Base-by-base conservation (phyloP, 306 rosid genomes). In the Canavalia gladiata region DNA sequence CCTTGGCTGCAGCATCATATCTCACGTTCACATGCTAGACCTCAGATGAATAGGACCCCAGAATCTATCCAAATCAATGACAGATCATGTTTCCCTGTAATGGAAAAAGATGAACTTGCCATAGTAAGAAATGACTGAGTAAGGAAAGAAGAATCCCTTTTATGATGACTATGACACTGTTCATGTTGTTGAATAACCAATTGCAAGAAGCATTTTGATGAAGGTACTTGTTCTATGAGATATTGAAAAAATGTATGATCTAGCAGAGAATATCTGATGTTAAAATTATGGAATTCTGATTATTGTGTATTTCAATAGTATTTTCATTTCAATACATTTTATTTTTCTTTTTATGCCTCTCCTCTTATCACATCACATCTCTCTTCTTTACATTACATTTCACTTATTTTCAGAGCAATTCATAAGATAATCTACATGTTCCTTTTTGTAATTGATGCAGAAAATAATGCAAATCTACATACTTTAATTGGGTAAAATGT, bases 1-100 rank as follows among this genome's bases (percentile, higher is more conserved):
- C 84, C 87, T 88, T 88, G 91, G 89, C 89, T 83, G 87, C 87
- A 80, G 1, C 70, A 65, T 66, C 50, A 46, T 80, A 80, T 81
- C 89, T 83, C 89, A 45, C 28, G 65, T 73, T 63, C 52, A 71
- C 84, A 80, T 85, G 87, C 84, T 73, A 80, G 86, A 81, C 70
- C 62, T 62, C 2, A 68, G 82, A 80, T 83, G 89, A 75, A 43
- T n/a, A 49, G 69, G 45, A 55, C 79, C 79, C 9, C 51, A 28
- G 6, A 58, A 41, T 52, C 41, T 76, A 52, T 51, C 54, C 64
- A 35, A 46, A 68, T 68, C 64, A 82, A 46, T 13, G 7, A 4
- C 2, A 75, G 51, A 3, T 77, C 75, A 72, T 43, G 30, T 45
- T 63, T 49, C 39, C 73, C 71, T 83, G 70, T 28, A 77, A 77